Percentiles rank a stretch among this genome's conserved stretches.
Evolutionary conservation across 805 yeast genomes (phyloP).

Genomic region (Osmozyma mogii): DNA sequence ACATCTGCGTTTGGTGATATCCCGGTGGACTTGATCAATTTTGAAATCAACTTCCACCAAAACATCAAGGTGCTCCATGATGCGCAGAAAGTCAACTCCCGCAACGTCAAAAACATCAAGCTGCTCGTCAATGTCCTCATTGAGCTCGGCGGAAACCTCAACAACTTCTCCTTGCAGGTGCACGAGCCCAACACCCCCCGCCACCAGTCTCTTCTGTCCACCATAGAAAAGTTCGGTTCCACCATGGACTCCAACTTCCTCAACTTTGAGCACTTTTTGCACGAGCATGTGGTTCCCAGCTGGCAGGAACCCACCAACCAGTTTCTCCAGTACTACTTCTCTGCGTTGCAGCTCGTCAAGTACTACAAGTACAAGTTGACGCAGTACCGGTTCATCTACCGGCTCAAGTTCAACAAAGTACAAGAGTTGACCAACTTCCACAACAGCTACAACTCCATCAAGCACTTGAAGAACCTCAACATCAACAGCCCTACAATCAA

Average conservation of each 20-base stretch:
- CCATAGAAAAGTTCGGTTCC: slow-evolving; percentile 46
- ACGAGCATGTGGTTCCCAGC: slow-evolving; percentile 28
- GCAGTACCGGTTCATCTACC: slow-evolving; percentile 36
- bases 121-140: slow-evolving; percentile 31
- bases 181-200: slow-evolving; percentile 13
- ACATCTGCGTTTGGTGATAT: slow-evolving; percentile 17
- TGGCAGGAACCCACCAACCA: slow-evolving; percentile 48
- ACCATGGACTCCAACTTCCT: slow-evolving; percentile 43
- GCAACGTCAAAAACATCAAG: slow-evolving; percentile 33
- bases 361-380: slow-evolving; percentile 46
- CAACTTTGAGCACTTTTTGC: slow-evolving; percentile 38
- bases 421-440: slow-evolving; percentile 28
- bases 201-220: slow-evolving; percentile 20
- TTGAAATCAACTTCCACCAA: slow-evolving; percentile 27
- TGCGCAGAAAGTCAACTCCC: slow-evolving; percentile 31
- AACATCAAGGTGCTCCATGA: slow-evolving; percentile 25
- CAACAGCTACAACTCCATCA: slow-evolving; percentile 10
- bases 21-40: slow-evolving; percentile 24
- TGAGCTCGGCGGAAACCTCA: slow-evolving; percentile 50
- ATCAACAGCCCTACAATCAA: slow-evolving; percentile 31
- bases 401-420: slow-evolving; percentile 30
- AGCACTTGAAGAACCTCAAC: slow-evolving; percentile 25
- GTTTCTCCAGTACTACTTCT: slow-evolving; percentile 34
- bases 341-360: slow-evolving; percentile 37
- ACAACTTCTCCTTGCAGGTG: slow-evolving; percentile 44